These are phyloP conservation scores for Corymbia calophylla DNA, from an alignment of 441 rosid species.

Conservation along the genomic window DNA sequence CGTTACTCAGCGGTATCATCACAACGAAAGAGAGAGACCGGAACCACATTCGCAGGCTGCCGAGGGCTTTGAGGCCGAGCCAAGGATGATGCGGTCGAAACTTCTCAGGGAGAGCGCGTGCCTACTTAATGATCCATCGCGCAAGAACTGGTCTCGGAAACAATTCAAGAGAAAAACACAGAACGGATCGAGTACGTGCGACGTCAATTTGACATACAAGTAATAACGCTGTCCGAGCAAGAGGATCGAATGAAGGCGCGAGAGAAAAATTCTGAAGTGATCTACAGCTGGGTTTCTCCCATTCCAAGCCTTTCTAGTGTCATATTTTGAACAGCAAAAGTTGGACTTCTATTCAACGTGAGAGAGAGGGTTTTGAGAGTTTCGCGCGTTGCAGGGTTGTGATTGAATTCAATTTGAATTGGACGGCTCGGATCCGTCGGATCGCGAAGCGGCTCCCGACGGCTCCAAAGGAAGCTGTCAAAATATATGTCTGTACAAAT, in stretches of 20 bases:
- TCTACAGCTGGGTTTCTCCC: too few species aligned
- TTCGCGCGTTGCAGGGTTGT: neutral
- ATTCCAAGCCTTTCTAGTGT: too few species aligned
- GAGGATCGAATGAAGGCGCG: neutral
- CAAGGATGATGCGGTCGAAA: neutral
- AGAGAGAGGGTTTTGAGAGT: neutral
- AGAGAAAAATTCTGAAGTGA: too few species aligned
- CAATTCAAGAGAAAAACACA: neutral
- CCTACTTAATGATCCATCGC: neutral
- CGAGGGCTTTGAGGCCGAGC: accelerated
- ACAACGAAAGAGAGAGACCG: too few species aligned
- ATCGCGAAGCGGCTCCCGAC: neutral
- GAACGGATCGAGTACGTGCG: neutral
- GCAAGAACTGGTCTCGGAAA: accelerated
- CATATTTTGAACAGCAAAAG: too few species aligned
- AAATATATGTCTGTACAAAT: neutral
- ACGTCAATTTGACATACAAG: neutral
- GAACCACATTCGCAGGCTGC: too few species aligned
- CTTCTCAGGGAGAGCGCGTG: accelerated
- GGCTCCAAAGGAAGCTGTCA: neutral
- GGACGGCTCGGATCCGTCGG: neutral
- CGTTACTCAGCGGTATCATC: too few species aligned
- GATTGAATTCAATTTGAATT: neutral
- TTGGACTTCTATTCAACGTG: too few species aligned
- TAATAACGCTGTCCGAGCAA: neutral